phyloP scores from a whole-genome alignment of 1,284 basidiomycete species.

The Ganoderma lingzhi region DNA sequence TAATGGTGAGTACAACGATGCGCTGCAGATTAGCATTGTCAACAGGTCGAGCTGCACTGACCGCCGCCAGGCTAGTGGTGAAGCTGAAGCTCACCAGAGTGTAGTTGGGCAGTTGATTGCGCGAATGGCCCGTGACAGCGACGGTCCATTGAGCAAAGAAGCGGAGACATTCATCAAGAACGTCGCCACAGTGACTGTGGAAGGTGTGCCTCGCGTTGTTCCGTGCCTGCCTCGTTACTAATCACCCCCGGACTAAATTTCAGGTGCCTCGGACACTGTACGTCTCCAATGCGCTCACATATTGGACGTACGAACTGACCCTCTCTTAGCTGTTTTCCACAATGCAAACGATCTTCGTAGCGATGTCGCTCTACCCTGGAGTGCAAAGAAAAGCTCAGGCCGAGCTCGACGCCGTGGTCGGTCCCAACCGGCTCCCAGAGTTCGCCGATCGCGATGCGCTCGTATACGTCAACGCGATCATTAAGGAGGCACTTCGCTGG shows the following conservation, averaged over 20 bases:
- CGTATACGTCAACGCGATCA: constrained; percentile 33
- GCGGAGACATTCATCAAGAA: constrained; percentile 10
- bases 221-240: not conserved
- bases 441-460: constrained; percentile 28
- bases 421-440: constrained; percentile 35
- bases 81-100: not conserved
- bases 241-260: not conserved
- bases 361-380: constrained; percentile 46
- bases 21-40: not conserved
- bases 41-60: not conserved
- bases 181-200: not conserved
- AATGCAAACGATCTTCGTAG: constrained; percentile 42
- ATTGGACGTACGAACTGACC: not conserved
- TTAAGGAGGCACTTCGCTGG: constrained; percentile 37
- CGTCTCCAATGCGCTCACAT: not conserved
- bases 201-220: not conserved
- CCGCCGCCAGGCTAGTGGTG: not conserved
- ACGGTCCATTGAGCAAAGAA: not conserved
- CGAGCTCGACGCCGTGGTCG: constrained; percentile 40
- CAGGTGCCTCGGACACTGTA: constrained; percentile 11
- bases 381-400: constrained; percentile 40
- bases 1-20: constrained; percentile 8
- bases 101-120: not conserved
- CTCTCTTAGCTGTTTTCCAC: constrained; percentile 29
- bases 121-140: not conserved